A percentile compares a stretch with the other conserved stretches of the same genome.
phyloP scores from a whole-genome alignment of 306 rosid genomes.

The Rubus parviflorus region DNA sequence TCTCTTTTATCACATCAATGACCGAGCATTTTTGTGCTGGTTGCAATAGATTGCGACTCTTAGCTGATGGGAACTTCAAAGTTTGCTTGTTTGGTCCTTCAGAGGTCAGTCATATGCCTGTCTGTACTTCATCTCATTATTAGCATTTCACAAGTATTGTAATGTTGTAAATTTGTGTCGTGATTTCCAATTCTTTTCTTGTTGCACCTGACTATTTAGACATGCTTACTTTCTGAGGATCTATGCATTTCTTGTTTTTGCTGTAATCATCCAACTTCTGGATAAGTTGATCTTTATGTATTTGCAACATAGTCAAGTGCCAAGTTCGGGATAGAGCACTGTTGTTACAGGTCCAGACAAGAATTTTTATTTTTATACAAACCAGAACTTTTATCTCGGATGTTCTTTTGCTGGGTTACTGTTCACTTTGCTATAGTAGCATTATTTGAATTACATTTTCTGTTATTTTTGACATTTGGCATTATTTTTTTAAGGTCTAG shows the following conservation, averaged over 20 bases:
- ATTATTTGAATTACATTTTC: background rate
- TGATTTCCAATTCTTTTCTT: background rate
- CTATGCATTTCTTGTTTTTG: background rate
- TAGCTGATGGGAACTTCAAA: conserved; percentile 95
- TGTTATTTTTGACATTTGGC: background rate
- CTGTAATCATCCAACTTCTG: background rate
- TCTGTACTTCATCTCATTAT: conserved; percentile 14
- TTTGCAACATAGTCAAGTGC: background rate
- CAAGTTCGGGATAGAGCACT: background rate
- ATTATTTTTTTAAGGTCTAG: background rate
- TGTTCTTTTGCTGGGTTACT: background rate
- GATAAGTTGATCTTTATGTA: background rate
- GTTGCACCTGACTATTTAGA: background rate
- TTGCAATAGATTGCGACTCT: conserved; percentile 87
- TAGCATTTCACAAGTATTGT: conserved; percentile 22
- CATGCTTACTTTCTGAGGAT: background rate
- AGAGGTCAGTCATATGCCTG: conserved; percentile 55
- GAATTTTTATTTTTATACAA: too few species aligned
- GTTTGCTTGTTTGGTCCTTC: conserved; percentile 97
- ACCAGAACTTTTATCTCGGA: background rate
- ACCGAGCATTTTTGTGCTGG: conserved; percentile 98
- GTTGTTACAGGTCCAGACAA: background rate
- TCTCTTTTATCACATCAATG: conserved; percentile 94
- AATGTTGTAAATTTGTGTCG: background rate
- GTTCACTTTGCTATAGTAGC: background rate